Conservation (phyloP, 345 rosid species). For the Aurinia saxatilis region DNA sequence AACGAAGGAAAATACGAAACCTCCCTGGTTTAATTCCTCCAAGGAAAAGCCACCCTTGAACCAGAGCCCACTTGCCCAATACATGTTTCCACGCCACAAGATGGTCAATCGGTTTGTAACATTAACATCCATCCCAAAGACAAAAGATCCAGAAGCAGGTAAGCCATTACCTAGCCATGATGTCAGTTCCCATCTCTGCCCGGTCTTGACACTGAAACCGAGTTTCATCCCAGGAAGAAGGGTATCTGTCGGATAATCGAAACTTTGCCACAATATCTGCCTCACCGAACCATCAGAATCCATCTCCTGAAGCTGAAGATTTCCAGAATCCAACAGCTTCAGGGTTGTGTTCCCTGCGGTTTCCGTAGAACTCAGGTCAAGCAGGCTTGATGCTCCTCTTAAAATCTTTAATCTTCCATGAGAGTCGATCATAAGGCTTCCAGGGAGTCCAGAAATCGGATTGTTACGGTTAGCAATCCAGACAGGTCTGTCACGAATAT, state of each 20-base stretch:
- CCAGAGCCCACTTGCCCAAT: constrained; percentile 25
- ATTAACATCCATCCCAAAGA: constrained; percentile 26
- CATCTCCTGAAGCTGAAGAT: constrained; percentile 31
- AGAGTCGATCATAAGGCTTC: constrained; percentile 24
- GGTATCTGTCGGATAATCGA: no score
- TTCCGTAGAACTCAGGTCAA: constrained; percentile 12
- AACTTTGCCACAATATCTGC: constrained; percentile 33
- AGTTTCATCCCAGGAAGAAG: constrained; percentile 42
- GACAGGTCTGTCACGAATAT: constrained; percentile 8
- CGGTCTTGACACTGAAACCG: constrained; percentile 29
- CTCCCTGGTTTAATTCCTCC: background rate
- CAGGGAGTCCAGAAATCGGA: constrained; percentile 9
- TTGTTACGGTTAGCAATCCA: constrained; percentile 32
- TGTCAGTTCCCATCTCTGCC: constrained; percentile 24
- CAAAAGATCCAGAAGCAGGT: constrained; percentile 21
- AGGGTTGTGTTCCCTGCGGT: constrained; percentile 25
- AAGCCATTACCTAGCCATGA: constrained; percentile 17
- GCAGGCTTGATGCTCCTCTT: background rate
- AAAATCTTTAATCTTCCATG: constrained; percentile 26
- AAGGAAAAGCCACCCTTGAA: constrained; percentile 3
- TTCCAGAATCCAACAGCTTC: constrained; percentile 30
- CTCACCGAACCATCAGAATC: constrained; percentile 22
- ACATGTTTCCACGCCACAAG: constrained; percentile 12
- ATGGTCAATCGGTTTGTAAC: constrained; percentile 13
- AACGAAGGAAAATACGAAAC: constrained; percentile 2